Percentiles rank a stretch among this genome's conserved stretches.
Conservation (phyloP, 2,329 filamentous ascomycete species). For the Parastagonospora nodorum region DNA sequence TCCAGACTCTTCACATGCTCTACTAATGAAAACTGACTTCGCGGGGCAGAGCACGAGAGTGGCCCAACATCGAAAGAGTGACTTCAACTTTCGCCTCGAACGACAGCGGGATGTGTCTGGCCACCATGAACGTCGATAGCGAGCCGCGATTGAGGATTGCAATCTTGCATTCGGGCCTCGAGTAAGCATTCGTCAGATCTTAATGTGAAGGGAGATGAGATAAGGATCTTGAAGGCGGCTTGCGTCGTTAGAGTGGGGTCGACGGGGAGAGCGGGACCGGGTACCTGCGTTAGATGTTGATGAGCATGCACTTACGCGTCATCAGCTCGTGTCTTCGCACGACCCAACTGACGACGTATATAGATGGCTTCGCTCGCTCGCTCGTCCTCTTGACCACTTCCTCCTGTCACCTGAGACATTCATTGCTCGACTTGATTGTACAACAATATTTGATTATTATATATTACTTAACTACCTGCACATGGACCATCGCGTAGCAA, state of each 20-base stretch:
- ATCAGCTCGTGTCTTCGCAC: not conserved
- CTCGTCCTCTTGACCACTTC: no score
- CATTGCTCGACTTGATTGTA: not conserved
- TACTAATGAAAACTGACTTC: no score
- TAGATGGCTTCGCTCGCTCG: not conserved
- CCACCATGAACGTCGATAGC: no score
- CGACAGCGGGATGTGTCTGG: no score
- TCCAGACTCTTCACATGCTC: no score
- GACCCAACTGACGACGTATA: not conserved
- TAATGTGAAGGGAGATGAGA: not conserved
- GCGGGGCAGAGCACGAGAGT: no score
- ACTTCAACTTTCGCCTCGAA: no score
- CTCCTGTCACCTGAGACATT: not conserved
- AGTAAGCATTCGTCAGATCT: no score
- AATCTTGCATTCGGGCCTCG: no score
- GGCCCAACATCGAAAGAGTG: no score
- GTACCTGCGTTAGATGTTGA: not conserved
- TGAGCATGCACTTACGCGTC: not conserved
- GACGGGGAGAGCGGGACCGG: slow-evolving; percentile 4
- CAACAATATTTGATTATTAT: not conserved
- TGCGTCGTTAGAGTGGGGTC: slow-evolving; percentile 7
- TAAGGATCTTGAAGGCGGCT: not conserved
- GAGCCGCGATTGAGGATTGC: no score
- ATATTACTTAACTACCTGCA: slow-evolving; percentile 7
- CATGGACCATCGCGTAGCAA: not conserved